Conservation (phyloP, 75 land plant genomes). For the Cunninghamia lanceolata region DNA sequence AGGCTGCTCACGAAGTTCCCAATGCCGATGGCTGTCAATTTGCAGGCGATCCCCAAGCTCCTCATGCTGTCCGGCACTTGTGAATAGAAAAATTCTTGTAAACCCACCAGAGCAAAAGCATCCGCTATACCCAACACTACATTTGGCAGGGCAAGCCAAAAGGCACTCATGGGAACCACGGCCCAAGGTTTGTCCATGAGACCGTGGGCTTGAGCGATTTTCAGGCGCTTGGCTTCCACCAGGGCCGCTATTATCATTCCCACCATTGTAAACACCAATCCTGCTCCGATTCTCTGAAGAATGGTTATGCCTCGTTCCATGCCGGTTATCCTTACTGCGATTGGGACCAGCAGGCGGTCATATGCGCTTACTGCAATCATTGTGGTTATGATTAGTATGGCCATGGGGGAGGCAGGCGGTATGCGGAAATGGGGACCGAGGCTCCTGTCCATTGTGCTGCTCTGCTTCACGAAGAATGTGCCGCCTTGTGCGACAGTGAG, state of each 20-base stretch:
- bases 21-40: conserved; percentile 12
- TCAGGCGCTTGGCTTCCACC: neutral
- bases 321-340: conserved; percentile 13
- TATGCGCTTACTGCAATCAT: conserved; percentile 17
- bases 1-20: conserved; percentile 17
- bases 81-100: conserved; percentile 50
- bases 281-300: conserved; percentile 38
- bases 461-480: conserved; percentile 44
- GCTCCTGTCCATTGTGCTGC: conserved; percentile 38
- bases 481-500: conserved; percentile 22
- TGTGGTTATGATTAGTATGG: conserved; percentile 16
- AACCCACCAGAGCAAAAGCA: too few species aligned
- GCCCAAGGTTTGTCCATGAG: conserved; percentile 21
- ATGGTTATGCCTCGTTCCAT: conserved; percentile 29
- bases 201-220: conserved; percentile 3
- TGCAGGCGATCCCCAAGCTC: conserved; percentile 11
- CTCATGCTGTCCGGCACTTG: conserved; percentile 38
- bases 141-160: conserved; percentile 48
- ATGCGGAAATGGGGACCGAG: conserved; percentile 15
- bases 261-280: conserved; percentile 12
- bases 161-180: conserved; percentile 34
- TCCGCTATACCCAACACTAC: conserved; percentile 26
- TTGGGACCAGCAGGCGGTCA: conserved; percentile 28
- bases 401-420: conserved; percentile 27
- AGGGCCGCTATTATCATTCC: neutral